phyloP scores from a whole-genome alignment of 176 grass and related monocot genomes.

The Alopecurus myosuroides region DNA sequence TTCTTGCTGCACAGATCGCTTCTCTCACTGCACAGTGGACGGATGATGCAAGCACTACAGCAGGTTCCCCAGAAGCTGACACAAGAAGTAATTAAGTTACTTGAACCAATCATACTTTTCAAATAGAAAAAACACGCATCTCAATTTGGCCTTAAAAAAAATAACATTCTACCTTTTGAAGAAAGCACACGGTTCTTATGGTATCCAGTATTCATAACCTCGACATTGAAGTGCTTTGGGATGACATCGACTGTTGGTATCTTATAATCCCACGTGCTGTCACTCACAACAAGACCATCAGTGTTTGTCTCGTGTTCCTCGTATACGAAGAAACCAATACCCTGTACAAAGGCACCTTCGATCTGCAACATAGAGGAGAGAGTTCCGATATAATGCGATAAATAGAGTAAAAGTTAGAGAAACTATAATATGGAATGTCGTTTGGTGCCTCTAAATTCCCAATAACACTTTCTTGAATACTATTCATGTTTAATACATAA shows the following conservation, averaged over 20 bases:
- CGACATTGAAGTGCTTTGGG: slow-evolving; percentile 58
- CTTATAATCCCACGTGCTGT: slow-evolving; percentile 67
- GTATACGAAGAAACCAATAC: slow-evolving; percentile 60
- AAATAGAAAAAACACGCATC: neutral
- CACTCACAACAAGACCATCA: slow-evolving; percentile 42
- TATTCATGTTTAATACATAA: neutral
- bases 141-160: neutral
- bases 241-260: slow-evolving; percentile 63
- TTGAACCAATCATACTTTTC: neutral
- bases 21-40: slow-evolving; percentile 69
- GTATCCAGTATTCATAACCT: slow-evolving; percentile 50
- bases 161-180: slow-evolving; percentile 52
- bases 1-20: slow-evolving; percentile 47
- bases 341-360: slow-evolving; percentile 61
- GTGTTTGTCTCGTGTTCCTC: slow-evolving; percentile 43
- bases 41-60: slow-evolving; percentile 58
- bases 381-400: neutral
- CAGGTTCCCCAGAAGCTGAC: slow-evolving; percentile 73
- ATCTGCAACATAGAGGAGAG: slow-evolving; percentile 9
- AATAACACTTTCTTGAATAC: neutral
- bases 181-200: slow-evolving; percentile 63
- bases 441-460: neutral
- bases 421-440: neutral
- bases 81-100: neutral
- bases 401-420: neutral